Evolutionary conservation across 1,284 basidiomycete species (phyloP).

Genomic region (Apiotrichum porosum): DNA sequence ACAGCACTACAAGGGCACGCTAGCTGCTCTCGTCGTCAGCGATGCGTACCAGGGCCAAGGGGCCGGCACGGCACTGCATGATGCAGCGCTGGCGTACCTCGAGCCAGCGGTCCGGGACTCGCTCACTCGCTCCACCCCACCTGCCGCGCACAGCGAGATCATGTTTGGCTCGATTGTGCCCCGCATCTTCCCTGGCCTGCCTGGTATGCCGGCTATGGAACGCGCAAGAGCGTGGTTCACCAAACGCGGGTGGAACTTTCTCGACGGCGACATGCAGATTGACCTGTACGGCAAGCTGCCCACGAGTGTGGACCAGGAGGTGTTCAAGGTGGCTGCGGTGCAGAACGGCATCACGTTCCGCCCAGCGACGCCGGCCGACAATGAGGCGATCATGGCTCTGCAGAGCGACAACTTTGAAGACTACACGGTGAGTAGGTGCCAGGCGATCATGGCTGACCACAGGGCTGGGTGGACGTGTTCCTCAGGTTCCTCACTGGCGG

Average conservation of each 20-base stretch:
- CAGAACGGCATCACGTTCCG: slow-evolving; percentile 17
- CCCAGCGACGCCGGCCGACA: slow-evolving; percentile 6
- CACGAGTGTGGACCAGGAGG: slow-evolving; percentile 1
- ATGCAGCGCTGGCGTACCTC: slow-evolving; percentile 13
- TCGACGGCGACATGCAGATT: neutral
- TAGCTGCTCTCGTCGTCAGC: slow-evolving; percentile 14
- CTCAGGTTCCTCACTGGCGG: slow-evolving; percentile 12
- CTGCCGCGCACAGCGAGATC: slow-evolving; percentile 2
- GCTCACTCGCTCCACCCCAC: slow-evolving; percentile 5
- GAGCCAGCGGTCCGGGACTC: slow-evolving; percentile 2
- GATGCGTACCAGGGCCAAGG: slow-evolving; percentile 11
- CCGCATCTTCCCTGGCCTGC: slow-evolving; percentile 27
- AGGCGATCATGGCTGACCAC: neutral
- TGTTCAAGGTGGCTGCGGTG: slow-evolving; percentile 6
- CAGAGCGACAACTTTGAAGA: slow-evolving; percentile 18
- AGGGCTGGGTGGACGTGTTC: slow-evolving; percentile 30
- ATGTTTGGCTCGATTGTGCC: slow-evolving; percentile 24
- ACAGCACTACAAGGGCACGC: slow-evolving; percentile 18
- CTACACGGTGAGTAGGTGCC: slow-evolving; percentile 13
- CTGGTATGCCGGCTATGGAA: slow-evolving; percentile 10
- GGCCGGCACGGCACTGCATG: slow-evolving; percentile 17
- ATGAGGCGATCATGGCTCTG: slow-evolving; percentile 10
- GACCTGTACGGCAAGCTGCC: slow-evolving; percentile 15
- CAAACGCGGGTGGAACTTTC: slow-evolving; percentile 14
- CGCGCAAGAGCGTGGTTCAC: slow-evolving; percentile 11